phyloP scores from a whole-genome alignment of 805 yeast species.

The Blastobotrys terrestris region DNA sequence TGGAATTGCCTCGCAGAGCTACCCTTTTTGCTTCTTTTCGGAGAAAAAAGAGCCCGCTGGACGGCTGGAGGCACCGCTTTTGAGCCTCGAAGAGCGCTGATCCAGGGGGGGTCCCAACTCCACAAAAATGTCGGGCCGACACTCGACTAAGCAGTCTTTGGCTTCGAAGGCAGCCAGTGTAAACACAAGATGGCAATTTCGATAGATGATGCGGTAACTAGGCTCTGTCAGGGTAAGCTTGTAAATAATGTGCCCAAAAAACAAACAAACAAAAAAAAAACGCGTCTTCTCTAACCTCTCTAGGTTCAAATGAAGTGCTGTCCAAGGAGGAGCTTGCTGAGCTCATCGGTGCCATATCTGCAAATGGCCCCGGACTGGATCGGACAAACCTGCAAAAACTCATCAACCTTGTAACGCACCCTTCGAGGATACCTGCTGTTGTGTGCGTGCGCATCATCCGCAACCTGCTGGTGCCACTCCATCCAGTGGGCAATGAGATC shows the following conservation, averaged over 20 bases:
- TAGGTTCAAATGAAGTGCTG: neutral
- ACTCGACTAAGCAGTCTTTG: too few relatives aligned
- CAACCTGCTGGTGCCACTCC: slow-evolving; percentile 15
- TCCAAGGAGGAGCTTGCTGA: neutral
- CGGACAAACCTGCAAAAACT: neutral
- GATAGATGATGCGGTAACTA: neutral
- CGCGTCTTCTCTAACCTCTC: too few relatives aligned
- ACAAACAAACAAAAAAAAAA: too few relatives aligned
- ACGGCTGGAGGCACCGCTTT: too few relatives aligned
- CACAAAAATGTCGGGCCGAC: too few relatives aligned
- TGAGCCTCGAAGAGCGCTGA: too few relatives aligned
- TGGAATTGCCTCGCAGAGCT: too few relatives aligned
- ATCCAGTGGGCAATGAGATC: slow-evolving; percentile 22
- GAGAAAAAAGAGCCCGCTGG: neutral
- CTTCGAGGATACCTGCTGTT: slow-evolving; percentile 6
- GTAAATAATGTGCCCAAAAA: too few relatives aligned
- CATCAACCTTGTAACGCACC: slow-evolving; percentile 1
- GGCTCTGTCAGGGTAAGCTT: neutral
- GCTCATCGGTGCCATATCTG: neutral
- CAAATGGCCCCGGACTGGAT: neutral
- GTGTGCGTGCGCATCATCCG: slow-evolving; percentile 8
- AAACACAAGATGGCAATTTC: neutral
- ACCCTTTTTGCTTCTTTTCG: neutral
- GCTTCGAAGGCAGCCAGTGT: too few relatives aligned
- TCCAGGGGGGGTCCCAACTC: too few relatives aligned